Base-by-base conservation (phyloP, 2,329 filamentous ascomycete genomes). In the Claviceps cyperi region DNA sequence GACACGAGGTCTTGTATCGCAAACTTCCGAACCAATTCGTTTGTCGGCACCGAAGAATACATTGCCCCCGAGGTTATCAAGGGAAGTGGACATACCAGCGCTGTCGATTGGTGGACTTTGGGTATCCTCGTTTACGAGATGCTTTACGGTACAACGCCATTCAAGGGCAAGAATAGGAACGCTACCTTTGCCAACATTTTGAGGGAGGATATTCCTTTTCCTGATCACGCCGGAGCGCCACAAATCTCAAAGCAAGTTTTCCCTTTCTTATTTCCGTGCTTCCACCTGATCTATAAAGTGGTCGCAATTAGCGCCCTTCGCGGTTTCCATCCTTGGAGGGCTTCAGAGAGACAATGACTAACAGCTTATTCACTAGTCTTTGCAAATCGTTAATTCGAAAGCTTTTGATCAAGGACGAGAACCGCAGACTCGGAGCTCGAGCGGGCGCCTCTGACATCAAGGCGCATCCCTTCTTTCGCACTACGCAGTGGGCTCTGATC, bases 51-150 rank as follows among this genome's bases (percentile, higher is more conserved):
- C 0, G 92, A 98, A 66, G 92, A 98, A 66, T 98, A 98, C 66
- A 98, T 98, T 62, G 92, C 92, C 1, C 92, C 92, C 2, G 92
- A 98, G 67, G 92, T 98, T 37, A 98, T 98, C 65, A 97, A 97
- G 70, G 92, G 92, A 39, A 96, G 91, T 62, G 92, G 92, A 22
- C 92, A 98, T 68, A 98, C 92, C 7, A 97, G 91, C 63, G 92
- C 92, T 14, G 92, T 98, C 14, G 92, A 98, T 66, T 98, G 92
- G 92, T 98, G 92, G 92, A 98, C 92, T 0, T 69, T 98, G 49
- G 92, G 92, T 19, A 97, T 98, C 57, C 70, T 98, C 62, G 89
- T 98, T 51, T 98, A 97, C 66, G 92, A 98, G 68, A 98, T 98
- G 92, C 75, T 98, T 37, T 98, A 91, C 69, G 92, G 92, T 50